These are phyloP conservation scores for Butyriboletus appendiculatus DNA, from an alignment of 1,284 basidiomycete genomes.

Conservation along the genomic window DNA sequence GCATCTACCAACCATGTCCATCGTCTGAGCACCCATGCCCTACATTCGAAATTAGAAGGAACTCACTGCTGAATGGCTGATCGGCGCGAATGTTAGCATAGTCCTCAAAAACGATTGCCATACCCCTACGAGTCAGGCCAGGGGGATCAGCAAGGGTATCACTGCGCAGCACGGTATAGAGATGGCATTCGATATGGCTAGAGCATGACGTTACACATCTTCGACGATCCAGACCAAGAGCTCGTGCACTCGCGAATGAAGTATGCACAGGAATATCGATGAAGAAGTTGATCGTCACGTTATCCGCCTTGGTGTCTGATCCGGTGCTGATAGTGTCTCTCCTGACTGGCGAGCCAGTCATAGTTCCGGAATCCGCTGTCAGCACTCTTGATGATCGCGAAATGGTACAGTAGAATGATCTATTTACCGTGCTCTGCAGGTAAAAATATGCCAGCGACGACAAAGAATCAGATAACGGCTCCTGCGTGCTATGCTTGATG, in stretches of 20 bases:
- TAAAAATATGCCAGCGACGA: slow-evolving; percentile 32
- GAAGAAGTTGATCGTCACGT: slow-evolving; percentile 22
- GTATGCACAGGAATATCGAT: slow-evolving; percentile 27
- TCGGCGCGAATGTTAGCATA: background rate
- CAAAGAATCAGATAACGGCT: background rate
- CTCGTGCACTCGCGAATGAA: slow-evolving; percentile 15
- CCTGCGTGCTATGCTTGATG: background rate
- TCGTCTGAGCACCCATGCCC: too few species aligned
- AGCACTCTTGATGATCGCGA: slow-evolving; percentile 25
- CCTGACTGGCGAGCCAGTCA: slow-evolving; percentile 27
- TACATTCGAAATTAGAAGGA: too few species aligned
- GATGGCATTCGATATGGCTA: slow-evolving; percentile 33
- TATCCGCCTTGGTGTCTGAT: slow-evolving; percentile 24
- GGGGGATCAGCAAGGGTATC: background rate
- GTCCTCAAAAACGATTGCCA: slow-evolving; percentile 22
- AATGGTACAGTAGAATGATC: background rate
- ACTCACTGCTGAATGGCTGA: background rate
- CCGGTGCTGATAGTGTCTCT: slow-evolving; percentile 26
- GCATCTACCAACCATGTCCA: slow-evolving; percentile 8
- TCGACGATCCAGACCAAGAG: background rate
- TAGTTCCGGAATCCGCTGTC: slow-evolving; percentile 25
- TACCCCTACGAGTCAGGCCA: slow-evolving; percentile 1
- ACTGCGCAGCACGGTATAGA: slow-evolving; percentile 7
- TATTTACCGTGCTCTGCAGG: slow-evolving; percentile 32
- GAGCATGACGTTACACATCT: background rate